Conservation (phyloP, 1,139 yeast genomes). For the Taphrina betulina region DNA sequence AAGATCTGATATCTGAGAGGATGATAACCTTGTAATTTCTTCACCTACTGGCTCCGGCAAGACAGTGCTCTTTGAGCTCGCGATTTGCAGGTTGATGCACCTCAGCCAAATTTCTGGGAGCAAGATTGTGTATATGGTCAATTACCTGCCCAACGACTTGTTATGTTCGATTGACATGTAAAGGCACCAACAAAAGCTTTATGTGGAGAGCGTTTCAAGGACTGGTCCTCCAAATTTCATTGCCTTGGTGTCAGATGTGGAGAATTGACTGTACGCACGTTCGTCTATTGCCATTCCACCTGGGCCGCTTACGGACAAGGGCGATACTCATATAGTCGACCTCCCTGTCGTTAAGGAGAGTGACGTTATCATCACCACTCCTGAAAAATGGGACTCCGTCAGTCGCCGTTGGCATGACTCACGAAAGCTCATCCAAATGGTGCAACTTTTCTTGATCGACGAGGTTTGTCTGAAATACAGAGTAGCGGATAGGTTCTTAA, state of each 20-base stretch:
- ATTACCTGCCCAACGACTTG: no score
- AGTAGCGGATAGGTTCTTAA: background rate
- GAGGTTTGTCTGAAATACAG: background rate
- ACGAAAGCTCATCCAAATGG: constrained; percentile 46
- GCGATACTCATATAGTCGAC: constrained; percentile 51
- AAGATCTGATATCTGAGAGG: constrained; percentile 24
- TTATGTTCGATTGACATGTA: background rate
- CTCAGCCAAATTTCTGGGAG: constrained; percentile 39
- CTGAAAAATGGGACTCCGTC: constrained; percentile 59
- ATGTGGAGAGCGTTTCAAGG: constrained; percentile 45
- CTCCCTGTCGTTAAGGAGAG: constrained; percentile 49
- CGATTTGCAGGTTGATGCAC: constrained; percentile 48
- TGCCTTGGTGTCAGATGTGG: constrained; percentile 49
- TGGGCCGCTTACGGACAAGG: constrained; percentile 33
- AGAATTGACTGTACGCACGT: constrained; percentile 45
- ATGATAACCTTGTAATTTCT: constrained; percentile 52
- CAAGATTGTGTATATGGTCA: constrained; percentile 50
- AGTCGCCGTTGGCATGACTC: constrained; percentile 55
- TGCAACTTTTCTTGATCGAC: constrained; percentile 47
- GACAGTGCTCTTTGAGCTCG: constrained; percentile 56
- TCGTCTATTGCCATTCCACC: background rate
- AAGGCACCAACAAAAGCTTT: constrained; percentile 58
- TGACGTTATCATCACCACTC: constrained; percentile 55
- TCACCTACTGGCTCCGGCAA: constrained; percentile 63
- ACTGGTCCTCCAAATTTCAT: constrained; percentile 50